Conservation (phyloP, 371 early-diverging fungal genomes). For the Mucor circinelloides region DNA sequence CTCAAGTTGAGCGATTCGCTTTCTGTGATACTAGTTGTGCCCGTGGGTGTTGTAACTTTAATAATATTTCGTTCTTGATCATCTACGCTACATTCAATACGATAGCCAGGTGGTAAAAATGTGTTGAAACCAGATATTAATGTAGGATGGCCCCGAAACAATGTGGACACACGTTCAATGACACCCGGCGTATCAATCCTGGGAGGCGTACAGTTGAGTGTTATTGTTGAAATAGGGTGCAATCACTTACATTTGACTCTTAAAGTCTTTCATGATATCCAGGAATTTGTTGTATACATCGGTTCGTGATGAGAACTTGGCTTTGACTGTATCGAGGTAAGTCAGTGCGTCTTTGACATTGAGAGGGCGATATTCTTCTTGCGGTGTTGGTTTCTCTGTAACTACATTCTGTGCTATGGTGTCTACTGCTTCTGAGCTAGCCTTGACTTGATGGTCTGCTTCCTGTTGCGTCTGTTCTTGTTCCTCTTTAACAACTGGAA, state of each 20-base stretch:
- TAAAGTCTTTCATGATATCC: conserved; percentile 99
- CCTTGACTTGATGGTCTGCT: background rate
- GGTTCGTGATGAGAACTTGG: conserved; percentile 87
- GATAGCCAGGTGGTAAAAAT: conserved; percentile 97
- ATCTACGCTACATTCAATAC: conserved; percentile 85
- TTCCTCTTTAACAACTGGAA: background rate
- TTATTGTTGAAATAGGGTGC: background rate
- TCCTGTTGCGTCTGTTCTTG: background rate
- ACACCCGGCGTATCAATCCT: conserved; percentile 98
- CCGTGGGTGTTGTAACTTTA: conserved; percentile 88
- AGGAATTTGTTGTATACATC: conserved; percentile 96
- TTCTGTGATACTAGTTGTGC: conserved; percentile 52
- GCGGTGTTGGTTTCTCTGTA: background rate
- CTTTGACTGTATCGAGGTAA: conserved; percentile 96
- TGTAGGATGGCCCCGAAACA: conserved; percentile 93
- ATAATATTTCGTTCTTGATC: conserved; percentile 71
- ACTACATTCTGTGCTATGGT: background rate
- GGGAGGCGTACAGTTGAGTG: background rate
- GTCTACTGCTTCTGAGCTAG: background rate
- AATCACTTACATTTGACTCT: conserved; percentile 79
- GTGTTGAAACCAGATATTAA: conserved; percentile 99
- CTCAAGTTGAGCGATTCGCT: conserved; percentile 3
- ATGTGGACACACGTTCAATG: conserved; percentile 92
- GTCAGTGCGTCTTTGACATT: conserved; percentile 90
- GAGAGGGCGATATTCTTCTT: conserved; percentile 38